Conservation (phyloP, 306 rosid genomes). For the Psophocarpus tetragonolobus region DNA sequence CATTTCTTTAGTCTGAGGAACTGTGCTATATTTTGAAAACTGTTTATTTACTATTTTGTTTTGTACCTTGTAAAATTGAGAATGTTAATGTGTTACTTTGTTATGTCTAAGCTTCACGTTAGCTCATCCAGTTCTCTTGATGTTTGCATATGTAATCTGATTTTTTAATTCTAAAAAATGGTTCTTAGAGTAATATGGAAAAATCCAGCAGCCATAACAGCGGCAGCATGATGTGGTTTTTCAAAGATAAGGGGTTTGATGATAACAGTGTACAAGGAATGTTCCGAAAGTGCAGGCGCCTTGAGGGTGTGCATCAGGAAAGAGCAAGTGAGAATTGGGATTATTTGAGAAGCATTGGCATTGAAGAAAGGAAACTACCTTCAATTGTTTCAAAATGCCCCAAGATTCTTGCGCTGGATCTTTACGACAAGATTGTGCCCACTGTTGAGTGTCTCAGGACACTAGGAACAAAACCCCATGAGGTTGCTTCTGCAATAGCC, state of each 20-base stretch:
- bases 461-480: slow-evolving; percentile 66
- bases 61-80: not conserved
- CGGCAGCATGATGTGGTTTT: slow-evolving; percentile 81
- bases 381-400: slow-evolving; percentile 83
- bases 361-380: slow-evolving; percentile 87
- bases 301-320: slow-evolving; percentile 58
- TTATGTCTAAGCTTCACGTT: not conserved
- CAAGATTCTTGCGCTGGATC: slow-evolving; percentile 71
- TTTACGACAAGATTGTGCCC: slow-evolving; percentile 81
- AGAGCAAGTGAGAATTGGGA: slow-evolving; percentile 85
- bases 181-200: slow-evolving; percentile 43
- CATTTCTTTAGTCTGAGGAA: not conserved
- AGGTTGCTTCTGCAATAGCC: slow-evolving; percentile 74
- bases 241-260: slow-evolving; percentile 86
- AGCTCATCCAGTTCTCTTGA: not conserved
- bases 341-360: slow-evolving; percentile 71
- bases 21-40: not conserved
- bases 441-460: slow-evolving; percentile 79
- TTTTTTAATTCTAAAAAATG: not conserved
- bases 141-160: slow-evolving; percentile 14
- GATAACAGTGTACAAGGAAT: slow-evolving; percentile 67
- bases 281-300: slow-evolving; percentile 74
- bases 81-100: not conserved
- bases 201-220: slow-evolving; percentile 53
- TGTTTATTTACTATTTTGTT: not conserved